Percentiles rank a stretch among this genome's conserved stretches.
These are phyloP conservation scores for Cenchrus purpureus DNA, from an alignment of 176 grass and related monocot genomes.

Conservation along the genomic window DNA sequence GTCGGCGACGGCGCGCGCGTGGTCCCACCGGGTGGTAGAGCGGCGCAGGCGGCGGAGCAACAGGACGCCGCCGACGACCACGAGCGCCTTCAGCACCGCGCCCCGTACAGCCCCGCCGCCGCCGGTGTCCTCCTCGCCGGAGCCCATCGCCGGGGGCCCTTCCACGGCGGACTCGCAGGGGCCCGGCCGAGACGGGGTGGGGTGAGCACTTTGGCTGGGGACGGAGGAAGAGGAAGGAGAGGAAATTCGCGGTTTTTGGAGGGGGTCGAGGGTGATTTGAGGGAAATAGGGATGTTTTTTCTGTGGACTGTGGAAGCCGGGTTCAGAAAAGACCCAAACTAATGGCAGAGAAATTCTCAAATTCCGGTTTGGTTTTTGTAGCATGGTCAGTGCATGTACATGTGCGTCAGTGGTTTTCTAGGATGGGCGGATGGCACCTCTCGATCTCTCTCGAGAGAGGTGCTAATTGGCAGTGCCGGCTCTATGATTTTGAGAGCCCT, in stretches of 20 bases:
- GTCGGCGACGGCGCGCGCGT: constrained; percentile 75
- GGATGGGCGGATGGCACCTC: too few relatives aligned
- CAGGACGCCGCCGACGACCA: constrained; percentile 76
- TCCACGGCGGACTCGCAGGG: constrained; percentile 45
- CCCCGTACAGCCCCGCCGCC: constrained; percentile 56
- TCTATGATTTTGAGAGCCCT: too few relatives aligned
- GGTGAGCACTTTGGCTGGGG: background rate
- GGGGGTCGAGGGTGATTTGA: background rate
- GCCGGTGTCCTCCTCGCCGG: constrained; percentile 49
- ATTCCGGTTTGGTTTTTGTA: background rate
- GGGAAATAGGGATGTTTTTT: constrained; percentile 3
- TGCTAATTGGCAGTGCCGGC: too few relatives aligned
- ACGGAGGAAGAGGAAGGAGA: background rate
- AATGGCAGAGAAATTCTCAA: background rate
- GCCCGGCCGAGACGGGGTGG: constrained; percentile 5
- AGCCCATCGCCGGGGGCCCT: constrained; percentile 65
- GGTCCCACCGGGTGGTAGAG: constrained; percentile 96
- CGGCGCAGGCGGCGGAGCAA: constrained; percentile 81
- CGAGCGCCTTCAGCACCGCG: constrained; percentile 76
- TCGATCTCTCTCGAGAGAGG: too few relatives aligned
- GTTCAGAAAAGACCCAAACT: background rate
- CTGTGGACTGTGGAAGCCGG: background rate
- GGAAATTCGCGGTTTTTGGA: background rate
- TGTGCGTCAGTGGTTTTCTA: too few relatives aligned
- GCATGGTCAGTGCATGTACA: background rate